Evolutionary conservation across 2,329 filamentous ascomycete species (phyloP).

Genomic region (Waltergamsia citrina): DNA sequence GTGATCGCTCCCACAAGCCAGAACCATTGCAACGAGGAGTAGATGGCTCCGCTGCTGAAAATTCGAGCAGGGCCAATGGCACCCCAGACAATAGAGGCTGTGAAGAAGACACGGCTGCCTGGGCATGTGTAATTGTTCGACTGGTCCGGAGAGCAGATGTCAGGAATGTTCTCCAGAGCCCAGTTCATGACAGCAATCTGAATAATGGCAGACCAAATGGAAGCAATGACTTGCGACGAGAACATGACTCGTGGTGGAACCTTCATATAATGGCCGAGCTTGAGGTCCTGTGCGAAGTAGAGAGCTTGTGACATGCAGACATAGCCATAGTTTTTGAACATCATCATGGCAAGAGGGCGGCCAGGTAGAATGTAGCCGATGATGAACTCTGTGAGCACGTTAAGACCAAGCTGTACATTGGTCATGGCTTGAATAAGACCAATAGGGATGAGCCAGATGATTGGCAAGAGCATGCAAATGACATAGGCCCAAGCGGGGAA

Average conservation of each 20-base stretch:
- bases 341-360: constrained; percentile 63
- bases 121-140: constrained; percentile 49
- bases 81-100: constrained; percentile 63
- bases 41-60: constrained; percentile 54
- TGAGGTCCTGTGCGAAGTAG: constrained; percentile 56
- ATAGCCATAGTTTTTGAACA: constrained; percentile 69
- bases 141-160: constrained; percentile 47
- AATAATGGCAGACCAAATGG: constrained; percentile 51
- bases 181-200: constrained; percentile 59
- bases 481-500: constrained; percentile 50
- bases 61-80: constrained; percentile 62
- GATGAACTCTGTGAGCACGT: constrained; percentile 65
- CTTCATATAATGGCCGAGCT: constrained; percentile 62
- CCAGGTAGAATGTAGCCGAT: constrained; percentile 67
- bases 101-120: constrained; percentile 51
- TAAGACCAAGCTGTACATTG: constrained; percentile 55
- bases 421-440: constrained; percentile 53
- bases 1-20: constrained; percentile 57
- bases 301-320: constrained; percentile 58
- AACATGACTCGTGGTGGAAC: constrained; percentile 54
- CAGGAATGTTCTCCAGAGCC: constrained; percentile 50
- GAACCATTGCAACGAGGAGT: constrained; percentile 58
- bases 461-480: constrained; percentile 45
- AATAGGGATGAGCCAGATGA: constrained; percentile 51
- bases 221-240: constrained; percentile 47